Conservation (phyloP, 495 filamentous ascomycete species). For the Penicillium parvum region DNA sequence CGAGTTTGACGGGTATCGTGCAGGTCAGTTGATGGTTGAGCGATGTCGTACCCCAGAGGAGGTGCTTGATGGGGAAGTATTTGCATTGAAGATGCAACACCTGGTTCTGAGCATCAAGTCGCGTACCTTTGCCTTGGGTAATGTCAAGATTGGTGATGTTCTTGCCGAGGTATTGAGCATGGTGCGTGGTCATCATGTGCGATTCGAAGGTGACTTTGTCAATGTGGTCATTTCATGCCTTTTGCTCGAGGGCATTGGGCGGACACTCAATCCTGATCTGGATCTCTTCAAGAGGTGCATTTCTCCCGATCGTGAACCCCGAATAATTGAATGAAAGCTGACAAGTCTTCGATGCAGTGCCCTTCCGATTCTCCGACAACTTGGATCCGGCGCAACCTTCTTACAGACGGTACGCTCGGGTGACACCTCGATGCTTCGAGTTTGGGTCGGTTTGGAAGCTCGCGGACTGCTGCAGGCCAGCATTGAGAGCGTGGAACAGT, state of each 20-base stretch:
- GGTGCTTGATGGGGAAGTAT: slow-evolving; percentile 83
- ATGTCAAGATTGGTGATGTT: slow-evolving; percentile 94
- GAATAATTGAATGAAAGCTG: slow-evolving; percentile 1
- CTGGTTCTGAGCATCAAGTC: slow-evolving; percentile 86
- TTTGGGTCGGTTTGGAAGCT: slow-evolving; percentile 91
- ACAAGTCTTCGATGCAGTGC: slow-evolving; percentile 49
- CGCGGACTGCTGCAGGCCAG: slow-evolving; percentile 82
- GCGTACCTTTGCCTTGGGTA: slow-evolving; percentile 85
- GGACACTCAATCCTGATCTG: slow-evolving; percentile 76
- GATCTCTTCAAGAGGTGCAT: slow-evolving; percentile 79
- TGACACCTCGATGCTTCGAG: slow-evolving; percentile 87
- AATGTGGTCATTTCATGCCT: slow-evolving; percentile 97
- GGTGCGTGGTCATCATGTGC: slow-evolving; percentile 90
- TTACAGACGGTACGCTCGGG: slow-evolving; percentile 52
- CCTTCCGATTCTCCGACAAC: slow-evolving; percentile 82
- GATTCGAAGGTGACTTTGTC: slow-evolving; percentile 95
- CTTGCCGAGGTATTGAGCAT: slow-evolving; percentile 84
- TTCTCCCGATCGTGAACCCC: not conserved
- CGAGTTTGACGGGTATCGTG: slow-evolving; percentile 95
- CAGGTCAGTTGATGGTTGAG: slow-evolving; percentile 93
- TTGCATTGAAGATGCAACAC: slow-evolving; percentile 95
- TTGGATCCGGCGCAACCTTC: slow-evolving; percentile 62
- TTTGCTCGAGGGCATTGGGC: slow-evolving; percentile 89
- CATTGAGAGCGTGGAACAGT: slow-evolving; percentile 79
- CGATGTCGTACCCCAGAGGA: slow-evolving; percentile 86